These are phyloP conservation scores for Triticum turgidum DNA, from an alignment of 176 grass and related monocot genomes.

Conservation along the genomic window DNA sequence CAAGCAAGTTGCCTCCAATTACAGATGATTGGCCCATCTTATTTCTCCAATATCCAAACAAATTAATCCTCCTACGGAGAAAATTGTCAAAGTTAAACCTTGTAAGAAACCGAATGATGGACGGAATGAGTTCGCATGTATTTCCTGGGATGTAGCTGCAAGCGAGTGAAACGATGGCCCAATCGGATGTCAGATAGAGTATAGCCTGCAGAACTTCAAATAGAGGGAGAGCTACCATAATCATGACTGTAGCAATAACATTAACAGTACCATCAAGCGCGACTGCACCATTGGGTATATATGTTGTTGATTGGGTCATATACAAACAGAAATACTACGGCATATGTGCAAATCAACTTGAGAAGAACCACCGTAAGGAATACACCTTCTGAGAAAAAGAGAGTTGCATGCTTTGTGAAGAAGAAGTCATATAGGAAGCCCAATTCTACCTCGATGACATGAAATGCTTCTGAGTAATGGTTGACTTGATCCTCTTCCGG, in stretches of 20 bases:
- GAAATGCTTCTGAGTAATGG: background rate
- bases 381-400: fast-evolving
- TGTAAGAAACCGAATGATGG: background rate
- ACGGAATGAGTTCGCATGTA: background rate
- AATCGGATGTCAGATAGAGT: background rate
- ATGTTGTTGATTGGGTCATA: background rate
- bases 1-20: background rate
- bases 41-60: background rate
- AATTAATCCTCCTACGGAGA: background rate
- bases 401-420: background rate
- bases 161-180: background rate
- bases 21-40: background rate
- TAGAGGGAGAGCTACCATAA: background rate
- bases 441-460: background rate
- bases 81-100: background rate
- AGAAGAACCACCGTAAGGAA: fast-evolving
- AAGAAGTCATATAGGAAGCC: background rate
- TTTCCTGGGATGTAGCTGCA: background rate
- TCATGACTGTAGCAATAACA: background rate
- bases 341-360: background rate
- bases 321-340: background rate
- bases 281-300: too few relatives aligned
- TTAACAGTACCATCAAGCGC: too few relatives aligned
- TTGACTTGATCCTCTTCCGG: background rate
- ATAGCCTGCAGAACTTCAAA: background rate